Evolutionary conservation across 257 asterid species (phyloP).

Genomic region (Ligustrum vulgare): DNA sequence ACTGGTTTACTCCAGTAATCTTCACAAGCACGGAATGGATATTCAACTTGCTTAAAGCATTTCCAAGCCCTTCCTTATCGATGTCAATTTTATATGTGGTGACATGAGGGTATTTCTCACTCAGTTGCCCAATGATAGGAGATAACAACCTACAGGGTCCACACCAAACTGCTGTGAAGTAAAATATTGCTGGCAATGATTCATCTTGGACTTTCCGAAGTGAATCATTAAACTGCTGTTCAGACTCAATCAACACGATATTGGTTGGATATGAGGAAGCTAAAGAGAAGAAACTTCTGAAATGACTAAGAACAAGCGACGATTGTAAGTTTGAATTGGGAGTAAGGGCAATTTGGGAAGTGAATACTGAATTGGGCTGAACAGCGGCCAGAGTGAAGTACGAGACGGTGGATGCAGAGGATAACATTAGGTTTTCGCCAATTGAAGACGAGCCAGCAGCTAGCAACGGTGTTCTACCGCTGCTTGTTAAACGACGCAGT

Average conservation of each 20-base stretch:
- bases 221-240: conserved; percentile 69
- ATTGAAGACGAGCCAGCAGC: conserved; percentile 44
- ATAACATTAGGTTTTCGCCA: conserved; percentile 47
- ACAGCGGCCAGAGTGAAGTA: conserved; percentile 58
- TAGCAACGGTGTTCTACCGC: conserved; percentile 29
- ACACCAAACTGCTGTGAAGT: conserved; percentile 98
- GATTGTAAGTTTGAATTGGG: conserved; percentile 24
- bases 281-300: conserved; percentile 59
- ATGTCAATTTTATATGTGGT: conserved; percentile 86
- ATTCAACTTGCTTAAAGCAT: conserved; percentile 59
- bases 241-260: conserved; percentile 71
- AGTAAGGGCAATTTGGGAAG: conserved; percentile 31
- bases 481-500: conserved; percentile 53
- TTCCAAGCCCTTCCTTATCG: conserved; percentile 74
- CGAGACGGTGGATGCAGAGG: conserved; percentile 69
- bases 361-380: conserved; percentile 34
- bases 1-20: too few species aligned
- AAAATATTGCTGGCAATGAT: conserved; percentile 80
- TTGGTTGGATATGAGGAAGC: conserved; percentile 70
- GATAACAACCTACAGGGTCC: conserved; percentile 92
- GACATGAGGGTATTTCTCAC: conserved; percentile 89
- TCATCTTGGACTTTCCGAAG: conserved; percentile 81
- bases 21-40: conserved; percentile 78
- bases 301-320: conserved; percentile 29
- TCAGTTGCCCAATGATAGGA: conserved; percentile 75